A percentile compares a stretch with the other conserved stretches of the same genome.
Evolutionary conservation across 139 green algal genomes (phyloP).

Genomic region (Tetraselmis chui): DNA sequence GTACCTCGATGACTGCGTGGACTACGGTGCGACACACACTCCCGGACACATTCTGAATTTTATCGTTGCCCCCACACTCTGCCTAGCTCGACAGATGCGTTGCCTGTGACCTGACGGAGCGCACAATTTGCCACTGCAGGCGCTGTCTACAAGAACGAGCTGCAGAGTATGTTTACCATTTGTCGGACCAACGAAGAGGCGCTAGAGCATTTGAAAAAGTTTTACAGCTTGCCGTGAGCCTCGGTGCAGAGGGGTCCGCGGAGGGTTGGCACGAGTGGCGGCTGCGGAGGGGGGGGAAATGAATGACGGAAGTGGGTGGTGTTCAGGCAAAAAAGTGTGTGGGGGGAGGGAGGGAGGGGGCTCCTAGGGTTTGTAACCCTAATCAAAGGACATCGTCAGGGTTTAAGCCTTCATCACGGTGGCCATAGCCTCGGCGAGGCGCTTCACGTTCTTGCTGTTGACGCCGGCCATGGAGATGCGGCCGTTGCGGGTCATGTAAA

Average conservation of each 20-base stretch:
- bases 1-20: not conserved
- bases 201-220: not conserved
- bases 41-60: too few species aligned
- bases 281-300: too few species aligned
- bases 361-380: too few species aligned
- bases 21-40: not conserved
- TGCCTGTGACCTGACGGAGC: not conserved
- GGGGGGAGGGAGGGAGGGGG: too few species aligned
- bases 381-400: too few species aligned
- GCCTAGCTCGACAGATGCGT: not conserved
- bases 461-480: constrained; percentile 93
- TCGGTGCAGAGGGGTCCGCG: too few species aligned
- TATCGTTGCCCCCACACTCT: not conserved
- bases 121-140: not conserved
- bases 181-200: not conserved
- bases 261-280: too few species aligned
- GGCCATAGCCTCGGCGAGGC: constrained; percentile 66
- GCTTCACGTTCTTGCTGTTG: constrained; percentile 75
- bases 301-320: too few species aligned
- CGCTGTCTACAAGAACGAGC: not conserved
- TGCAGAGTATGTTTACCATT: not conserved
- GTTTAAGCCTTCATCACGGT: not conserved
- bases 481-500: constrained; percentile 97
- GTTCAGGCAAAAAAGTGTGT: too few species aligned
- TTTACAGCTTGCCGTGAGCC: not conserved